A percentile compares a stretch with the other conserved stretches of the same genome.
Conservation (phyloP, 805 yeast genomes). For the Lachancea sp. region DNA sequence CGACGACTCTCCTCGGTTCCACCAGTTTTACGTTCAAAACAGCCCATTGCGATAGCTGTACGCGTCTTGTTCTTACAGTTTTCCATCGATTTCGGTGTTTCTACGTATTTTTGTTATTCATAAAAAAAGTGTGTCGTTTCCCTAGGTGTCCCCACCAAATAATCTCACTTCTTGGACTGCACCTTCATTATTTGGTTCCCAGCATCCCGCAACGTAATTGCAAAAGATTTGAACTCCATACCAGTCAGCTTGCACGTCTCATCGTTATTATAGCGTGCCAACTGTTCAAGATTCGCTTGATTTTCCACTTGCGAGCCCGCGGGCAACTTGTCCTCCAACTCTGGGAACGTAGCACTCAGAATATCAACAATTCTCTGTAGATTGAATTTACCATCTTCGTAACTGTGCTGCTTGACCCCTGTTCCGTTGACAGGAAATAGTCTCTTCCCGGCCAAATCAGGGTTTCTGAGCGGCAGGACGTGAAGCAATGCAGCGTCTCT, state of each 20-base stretch:
- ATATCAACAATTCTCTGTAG: slow-evolving; percentile 27
- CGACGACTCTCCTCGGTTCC: no score
- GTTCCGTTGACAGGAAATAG: slow-evolving; percentile 20
- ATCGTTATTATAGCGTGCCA: slow-evolving; percentile 9
- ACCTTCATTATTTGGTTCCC: slow-evolving; percentile 35
- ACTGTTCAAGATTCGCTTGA: slow-evolving; percentile 4
- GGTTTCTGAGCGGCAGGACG: slow-evolving; percentile 41
- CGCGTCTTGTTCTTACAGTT: no score
- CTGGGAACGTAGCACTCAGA: slow-evolving; percentile 38
- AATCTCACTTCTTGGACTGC: neutral
- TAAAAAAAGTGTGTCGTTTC: neutral
- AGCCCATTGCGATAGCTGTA: no score
- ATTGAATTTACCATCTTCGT: slow-evolving; percentile 21
- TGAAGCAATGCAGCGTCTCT: slow-evolving; percentile 60
- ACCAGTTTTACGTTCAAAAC: no score
- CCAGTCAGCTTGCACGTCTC: slow-evolving; percentile 8
- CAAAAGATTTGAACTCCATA: slow-evolving; percentile 35
- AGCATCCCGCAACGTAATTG: slow-evolving; percentile 39
- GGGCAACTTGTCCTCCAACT: slow-evolving; percentile 40
- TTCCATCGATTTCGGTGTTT: no score
- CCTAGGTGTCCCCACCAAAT: no score
- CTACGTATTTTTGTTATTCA: no score
- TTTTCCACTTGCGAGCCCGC: slow-evolving; percentile 25
- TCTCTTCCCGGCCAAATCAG: slow-evolving; percentile 32
- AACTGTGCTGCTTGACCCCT: slow-evolving; percentile 22